Evolutionary conservation across 2,329 filamentous ascomycete genomes (phyloP), one percentile per base, ranked within the genome.

Genomic region (Chaetomium globosum): DNA sequence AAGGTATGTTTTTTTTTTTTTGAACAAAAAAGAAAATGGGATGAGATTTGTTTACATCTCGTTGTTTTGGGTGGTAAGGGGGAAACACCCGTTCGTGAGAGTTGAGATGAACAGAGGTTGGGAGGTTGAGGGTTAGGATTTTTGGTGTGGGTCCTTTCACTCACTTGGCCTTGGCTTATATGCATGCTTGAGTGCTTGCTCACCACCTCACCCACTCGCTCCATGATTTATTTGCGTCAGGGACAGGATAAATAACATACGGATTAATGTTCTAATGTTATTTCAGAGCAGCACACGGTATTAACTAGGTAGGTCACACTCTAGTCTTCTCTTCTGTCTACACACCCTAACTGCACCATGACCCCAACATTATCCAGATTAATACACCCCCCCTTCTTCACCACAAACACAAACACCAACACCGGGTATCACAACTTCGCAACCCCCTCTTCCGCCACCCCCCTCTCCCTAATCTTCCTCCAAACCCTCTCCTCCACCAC

Each of bases 351-450:
- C 5, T 43, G 9, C 56, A 39, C 64, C 49, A 16, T 4, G 8
- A 10, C 21, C 26, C 26, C 26, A 43, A 43, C 4, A 19, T n/a
- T 16, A 43, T 43, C 16, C 39, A 7, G 16, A 16, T 43, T 16
- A n/a, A n/a, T n/a, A 43, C 4, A 16, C 16, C 19, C 39, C 39
- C 39, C 39, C 13, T 7, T 43, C 39, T 19, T 43, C 39, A n/a
- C 16, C 39, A 49, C n/a, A 21, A 31, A 16, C 64, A 78, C 2
- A 19, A 59, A 8, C 13, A 1, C 10, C 4, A 26, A 26, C 13
- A 28, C 2, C 28, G 23, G 16, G 9, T 10, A 21, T 54, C 51
- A 61, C 33, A 79, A 64, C 71, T 76, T 79, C 2, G 77, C 72
- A 4, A 67, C 21, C 43, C 66, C 67, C 54, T 67, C 69, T 26